Conservation (phyloP, 352 stramenopile species). For the Phytophthora citricola region DNA sequence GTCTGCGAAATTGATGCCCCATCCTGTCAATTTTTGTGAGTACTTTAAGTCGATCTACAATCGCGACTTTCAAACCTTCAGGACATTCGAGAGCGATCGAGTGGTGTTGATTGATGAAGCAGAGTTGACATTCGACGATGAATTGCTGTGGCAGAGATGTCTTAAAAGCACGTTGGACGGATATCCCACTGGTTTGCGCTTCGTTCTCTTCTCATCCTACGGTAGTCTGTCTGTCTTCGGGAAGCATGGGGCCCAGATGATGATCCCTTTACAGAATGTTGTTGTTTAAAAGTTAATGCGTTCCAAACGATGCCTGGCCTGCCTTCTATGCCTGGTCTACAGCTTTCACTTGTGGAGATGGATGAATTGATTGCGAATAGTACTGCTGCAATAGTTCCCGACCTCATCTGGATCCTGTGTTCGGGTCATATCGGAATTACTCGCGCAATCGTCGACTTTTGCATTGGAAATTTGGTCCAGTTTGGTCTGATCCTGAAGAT, state of each 20-base stretch:
- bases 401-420: neutral
- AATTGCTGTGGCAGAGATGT: constrained; percentile 31
- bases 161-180: constrained; percentile 26
- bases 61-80: constrained; percentile 32
- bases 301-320: constrained; percentile 1
- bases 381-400: constrained; percentile 20
- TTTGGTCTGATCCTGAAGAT: constrained; percentile 2
- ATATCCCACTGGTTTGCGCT: constrained; percentile 22
- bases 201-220: constrained; percentile 41
- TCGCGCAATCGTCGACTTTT: constrained; percentile 20
- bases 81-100: constrained; percentile 2
- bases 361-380: constrained; percentile 33
- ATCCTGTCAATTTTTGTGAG: constrained; percentile 15
- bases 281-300: constrained; percentile 29
- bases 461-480: constrained; percentile 27
- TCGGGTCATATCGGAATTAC: no score
- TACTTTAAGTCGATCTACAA: constrained; percentile 32
- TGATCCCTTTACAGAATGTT: constrained; percentile 28
- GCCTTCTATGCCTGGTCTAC: constrained; percentile 23
- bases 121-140: constrained; percentile 31
- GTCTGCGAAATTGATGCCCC: constrained; percentile 20
- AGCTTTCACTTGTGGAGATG: constrained; percentile 26
- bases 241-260: constrained; percentile 21
- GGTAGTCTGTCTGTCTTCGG: constrained; percentile 16
- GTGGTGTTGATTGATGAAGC: constrained; percentile 34